These are phyloP conservation scores for Ustilago xerochloae DNA, from an alignment of 1,284 basidiomycete species.

Conservation along the genomic window DNA sequence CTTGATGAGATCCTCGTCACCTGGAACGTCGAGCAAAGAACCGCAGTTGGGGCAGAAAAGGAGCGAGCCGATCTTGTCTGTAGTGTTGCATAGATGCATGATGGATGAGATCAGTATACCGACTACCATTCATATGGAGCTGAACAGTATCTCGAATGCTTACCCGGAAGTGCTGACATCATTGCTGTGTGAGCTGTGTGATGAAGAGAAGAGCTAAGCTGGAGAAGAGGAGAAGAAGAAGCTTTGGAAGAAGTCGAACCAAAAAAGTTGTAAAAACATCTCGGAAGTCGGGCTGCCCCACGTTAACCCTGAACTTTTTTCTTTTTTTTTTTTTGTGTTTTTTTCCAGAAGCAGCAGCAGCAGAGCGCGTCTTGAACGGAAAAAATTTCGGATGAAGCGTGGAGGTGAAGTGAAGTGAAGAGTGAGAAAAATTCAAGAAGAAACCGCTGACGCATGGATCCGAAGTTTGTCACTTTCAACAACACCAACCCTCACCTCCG, in stretches of 20 bases:
- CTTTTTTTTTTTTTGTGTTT: not conserved
- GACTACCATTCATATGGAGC: too few species aligned
- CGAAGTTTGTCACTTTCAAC: not conserved
- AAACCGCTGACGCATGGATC: conserved; percentile 1
- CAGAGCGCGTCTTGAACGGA: not conserved
- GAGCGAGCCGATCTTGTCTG: conserved; percentile 77
- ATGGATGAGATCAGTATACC: not conserved
- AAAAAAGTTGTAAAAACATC: conserved; percentile 16
- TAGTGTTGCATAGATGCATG: not conserved
- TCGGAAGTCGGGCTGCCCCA: conserved; percentile 33
- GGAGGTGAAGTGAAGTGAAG: conserved; percentile 17
- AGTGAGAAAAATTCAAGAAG: conserved; percentile 22
- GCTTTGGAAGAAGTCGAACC: not conserved
- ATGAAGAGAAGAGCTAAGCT: not conserved
- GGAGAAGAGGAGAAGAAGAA: not conserved
- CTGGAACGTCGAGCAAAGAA: conserved; percentile 85
- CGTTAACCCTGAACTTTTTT: conserved; percentile 7
- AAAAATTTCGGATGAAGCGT: conserved; percentile 28
- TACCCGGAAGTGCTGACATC: conserved; percentile 38
- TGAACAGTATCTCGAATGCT: too few species aligned
- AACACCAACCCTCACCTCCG: not conserved
- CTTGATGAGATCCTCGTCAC: conserved; percentile 79
- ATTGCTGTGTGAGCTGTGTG: not conserved
- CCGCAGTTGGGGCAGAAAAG: conserved; percentile 94
- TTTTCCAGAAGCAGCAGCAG: too few species aligned